These are phyloP conservation scores for Hemisphaericaspora subhashii DNA, from an alignment of 1,139 yeast genomes.

Conservation along the genomic window DNA sequence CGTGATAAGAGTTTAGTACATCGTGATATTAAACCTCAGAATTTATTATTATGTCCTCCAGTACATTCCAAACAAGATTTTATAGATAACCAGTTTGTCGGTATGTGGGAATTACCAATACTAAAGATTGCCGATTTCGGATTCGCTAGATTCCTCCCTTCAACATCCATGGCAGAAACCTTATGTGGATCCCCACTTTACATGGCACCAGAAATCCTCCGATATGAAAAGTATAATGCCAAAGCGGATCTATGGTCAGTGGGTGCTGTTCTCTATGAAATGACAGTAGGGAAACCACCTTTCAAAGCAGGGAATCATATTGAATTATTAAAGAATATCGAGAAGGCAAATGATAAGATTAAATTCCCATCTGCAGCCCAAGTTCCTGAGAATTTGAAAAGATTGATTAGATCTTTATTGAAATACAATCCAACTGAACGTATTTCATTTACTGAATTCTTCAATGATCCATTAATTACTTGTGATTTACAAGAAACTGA, in stretches of 20 bases:
- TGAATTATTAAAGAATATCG: constrained; percentile 82
- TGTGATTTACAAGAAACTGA: constrained; percentile 48
- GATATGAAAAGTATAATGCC: constrained; percentile 94
- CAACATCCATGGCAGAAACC: constrained; percentile 93
- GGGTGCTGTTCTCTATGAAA: constrained; percentile 92
- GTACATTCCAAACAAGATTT: constrained; percentile 62
- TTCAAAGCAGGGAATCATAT: constrained; percentile 91
- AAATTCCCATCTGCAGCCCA: constrained; percentile 66
- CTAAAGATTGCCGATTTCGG: constrained; percentile 96
- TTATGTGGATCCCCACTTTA: constrained; percentile 95
- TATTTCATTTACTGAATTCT: constrained; percentile 84
- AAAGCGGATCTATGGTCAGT: constrained; percentile 98
- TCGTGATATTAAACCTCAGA: constrained; percentile 93
- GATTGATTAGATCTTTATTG: constrained; percentile 70
- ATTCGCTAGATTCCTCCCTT: constrained; percentile 90
- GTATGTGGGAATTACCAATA: constrained; percentile 85
- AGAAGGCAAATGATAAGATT: constrained; percentile 74
- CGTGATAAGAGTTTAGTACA: constrained; percentile 85
- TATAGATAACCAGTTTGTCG: constrained; percentile 58
- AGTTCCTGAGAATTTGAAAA: constrained; percentile 63
- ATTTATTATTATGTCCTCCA: constrained; percentile 77
- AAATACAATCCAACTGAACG: constrained; percentile 86
- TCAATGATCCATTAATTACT: constrained; percentile 58
- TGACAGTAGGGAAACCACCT: constrained; percentile 95
- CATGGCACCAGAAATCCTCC: constrained; percentile 96